A percentile compares a stretch with the other conserved stretches of the same genome.
These are phyloP conservation scores for Apophysomyces trapeziformis DNA, from an alignment of 371 early-diverging fungal species.

Conservation along the genomic window DNA sequence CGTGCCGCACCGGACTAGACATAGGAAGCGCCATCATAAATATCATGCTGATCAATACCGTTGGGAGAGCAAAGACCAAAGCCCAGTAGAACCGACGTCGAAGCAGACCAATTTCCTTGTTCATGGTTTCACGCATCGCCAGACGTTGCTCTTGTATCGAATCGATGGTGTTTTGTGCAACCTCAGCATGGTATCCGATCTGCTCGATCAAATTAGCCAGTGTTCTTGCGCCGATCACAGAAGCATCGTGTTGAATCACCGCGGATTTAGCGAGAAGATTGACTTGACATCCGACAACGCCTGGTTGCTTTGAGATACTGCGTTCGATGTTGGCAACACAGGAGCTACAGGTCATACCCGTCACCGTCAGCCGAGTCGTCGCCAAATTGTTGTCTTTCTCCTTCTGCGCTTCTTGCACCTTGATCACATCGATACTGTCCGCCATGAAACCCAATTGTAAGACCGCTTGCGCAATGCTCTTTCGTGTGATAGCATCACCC, in stretches of 20 bases:
- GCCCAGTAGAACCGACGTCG: constrained; percentile 57
- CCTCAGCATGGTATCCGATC: constrained; percentile 62
- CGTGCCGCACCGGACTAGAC: constrained; percentile 40
- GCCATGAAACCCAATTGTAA: constrained; percentile 57
- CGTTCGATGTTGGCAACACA: constrained; percentile 80
- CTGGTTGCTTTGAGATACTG: constrained; percentile 51
- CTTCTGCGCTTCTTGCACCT: constrained; percentile 18
- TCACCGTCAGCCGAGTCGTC: constrained; percentile 55
- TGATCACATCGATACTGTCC: constrained; percentile 55
- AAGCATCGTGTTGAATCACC: constrained; percentile 61
- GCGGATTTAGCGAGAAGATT: constrained; percentile 70
- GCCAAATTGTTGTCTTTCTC: constrained; percentile 21
- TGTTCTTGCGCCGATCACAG: constrained; percentile 50
- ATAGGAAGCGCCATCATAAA: constrained; percentile 62
- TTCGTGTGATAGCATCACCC: constrained; percentile 35
- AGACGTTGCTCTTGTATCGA: constrained; percentile 41
- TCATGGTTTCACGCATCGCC: constrained; percentile 53
- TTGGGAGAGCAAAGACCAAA: constrained; percentile 63
- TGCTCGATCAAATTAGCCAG: constrained; percentile 63
- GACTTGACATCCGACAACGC: constrained; percentile 66
- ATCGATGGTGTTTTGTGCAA: constrained; percentile 39
- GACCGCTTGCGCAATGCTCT: constrained; percentile 44
- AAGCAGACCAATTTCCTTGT: constrained; percentile 47
- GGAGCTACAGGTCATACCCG: constrained; percentile 87
- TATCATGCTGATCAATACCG: constrained; percentile 63